A percentile compares a stretch with the other conserved stretches of the same genome.
Conservation (phyloP, 768 basidiomycete genomes). For the Zangia roseola region DNA sequence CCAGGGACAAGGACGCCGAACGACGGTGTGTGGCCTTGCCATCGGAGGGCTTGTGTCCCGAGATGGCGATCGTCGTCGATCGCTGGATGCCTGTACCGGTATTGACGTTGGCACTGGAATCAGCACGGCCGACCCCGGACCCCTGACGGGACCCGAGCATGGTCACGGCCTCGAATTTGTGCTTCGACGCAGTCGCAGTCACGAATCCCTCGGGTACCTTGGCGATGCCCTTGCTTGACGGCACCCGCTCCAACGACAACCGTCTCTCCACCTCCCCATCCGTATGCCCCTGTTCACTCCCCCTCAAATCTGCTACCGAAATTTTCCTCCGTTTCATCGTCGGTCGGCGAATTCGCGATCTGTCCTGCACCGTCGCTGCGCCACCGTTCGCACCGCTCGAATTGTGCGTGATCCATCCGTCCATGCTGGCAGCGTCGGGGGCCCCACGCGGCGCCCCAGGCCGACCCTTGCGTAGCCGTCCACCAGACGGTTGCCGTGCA, state of each 20-base stretch:
- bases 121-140: background rate
- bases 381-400: background rate
- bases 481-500: background rate
- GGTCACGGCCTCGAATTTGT: too few relatives aligned
- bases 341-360: conserved; percentile 2
- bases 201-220: background rate
- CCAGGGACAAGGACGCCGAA: conserved; percentile 16
- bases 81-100: background rate
- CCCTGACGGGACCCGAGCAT: background rate
- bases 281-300: conserved; percentile 27
- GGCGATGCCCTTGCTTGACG: background rate
- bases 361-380: background rate
- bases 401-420: conserved; percentile 4
- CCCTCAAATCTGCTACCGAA: conserved; percentile 27
- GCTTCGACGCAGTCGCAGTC: background rate
- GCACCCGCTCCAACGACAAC: background rate
- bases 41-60: background rate
- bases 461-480: conserved; percentile 19
- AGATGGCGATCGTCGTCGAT: conserved; percentile 1
- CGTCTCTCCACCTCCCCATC: conserved; percentile 23
- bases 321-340: conserved; percentile 14
- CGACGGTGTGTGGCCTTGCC: conserved; percentile 3
- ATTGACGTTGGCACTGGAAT: background rate
- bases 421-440: background rate
- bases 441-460: background rate